Evolutionary conservation across 2,329 filamentous ascomycete genomes (phyloP).

Genomic region (Emmonsia crescens): DNA sequence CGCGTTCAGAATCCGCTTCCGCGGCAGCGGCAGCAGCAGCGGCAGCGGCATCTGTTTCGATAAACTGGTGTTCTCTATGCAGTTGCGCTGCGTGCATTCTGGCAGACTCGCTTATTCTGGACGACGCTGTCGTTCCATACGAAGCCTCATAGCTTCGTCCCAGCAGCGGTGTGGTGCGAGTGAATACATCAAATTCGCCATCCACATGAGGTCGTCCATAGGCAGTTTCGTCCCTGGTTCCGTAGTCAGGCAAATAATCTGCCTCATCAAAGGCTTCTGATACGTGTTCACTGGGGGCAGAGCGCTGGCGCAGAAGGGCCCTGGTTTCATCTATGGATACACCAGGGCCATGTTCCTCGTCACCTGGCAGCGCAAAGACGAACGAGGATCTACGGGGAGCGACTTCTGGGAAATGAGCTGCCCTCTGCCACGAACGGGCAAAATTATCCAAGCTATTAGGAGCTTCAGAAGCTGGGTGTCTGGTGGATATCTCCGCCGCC

Average conservation of each 20-base stretch:
- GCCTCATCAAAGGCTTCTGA: not conserved
- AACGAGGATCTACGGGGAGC: constrained; percentile 70
- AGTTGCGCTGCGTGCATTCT: constrained; percentile 45
- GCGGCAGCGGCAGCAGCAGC: constrained; percentile 44
- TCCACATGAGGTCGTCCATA: constrained; percentile 18
- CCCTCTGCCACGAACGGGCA: constrained; percentile 82
- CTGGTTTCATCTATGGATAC: constrained; percentile 9
- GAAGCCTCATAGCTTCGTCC: constrained; percentile 59
- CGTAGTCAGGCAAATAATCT: not conserved
- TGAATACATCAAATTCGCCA: constrained; percentile 21
- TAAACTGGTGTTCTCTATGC: constrained; percentile 41
- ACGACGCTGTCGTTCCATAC: constrained; percentile 46
- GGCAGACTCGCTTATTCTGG: constrained; percentile 46
- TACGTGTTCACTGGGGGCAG: not conserved
- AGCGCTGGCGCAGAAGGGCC: constrained; percentile 9
- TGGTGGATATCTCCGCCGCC: not conserved
- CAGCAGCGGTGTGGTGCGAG: constrained; percentile 6
- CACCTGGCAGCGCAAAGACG: constrained; percentile 45
- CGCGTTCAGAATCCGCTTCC: constrained; percentile 38
- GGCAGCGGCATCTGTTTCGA: constrained; percentile 29
- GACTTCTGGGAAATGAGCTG: constrained; percentile 78
- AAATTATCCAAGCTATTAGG: constrained; percentile 94
- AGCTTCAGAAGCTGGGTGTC: constrained; percentile 47
- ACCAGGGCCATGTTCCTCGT: constrained; percentile 39
- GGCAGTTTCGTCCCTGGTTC: constrained; percentile 13